These are phyloP conservation scores for Gossypium ekmanianum DNA, from an alignment of 345 rosid species.

Conservation along the genomic window DNA sequence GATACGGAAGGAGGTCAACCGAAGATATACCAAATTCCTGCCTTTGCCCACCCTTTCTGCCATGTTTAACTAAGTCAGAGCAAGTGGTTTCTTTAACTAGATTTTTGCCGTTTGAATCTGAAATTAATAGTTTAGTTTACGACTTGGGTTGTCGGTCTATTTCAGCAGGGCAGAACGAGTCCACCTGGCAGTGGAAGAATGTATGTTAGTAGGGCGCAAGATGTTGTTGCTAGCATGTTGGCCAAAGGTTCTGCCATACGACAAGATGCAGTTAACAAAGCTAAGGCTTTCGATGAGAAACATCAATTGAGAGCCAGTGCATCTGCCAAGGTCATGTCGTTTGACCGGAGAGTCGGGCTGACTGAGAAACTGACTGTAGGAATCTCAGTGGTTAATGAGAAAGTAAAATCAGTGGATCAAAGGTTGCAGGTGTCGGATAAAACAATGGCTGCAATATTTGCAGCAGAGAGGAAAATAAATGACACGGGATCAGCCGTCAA, in stretches of 20 bases:
- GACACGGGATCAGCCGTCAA: constrained; percentile 94
- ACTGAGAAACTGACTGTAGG: constrained; percentile 83
- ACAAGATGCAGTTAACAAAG: constrained; percentile 93
- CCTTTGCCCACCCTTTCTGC: not conserved
- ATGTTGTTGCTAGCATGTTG: constrained; percentile 67
- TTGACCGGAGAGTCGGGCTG: constrained; percentile 77
- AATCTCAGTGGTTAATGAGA: constrained; percentile 83
- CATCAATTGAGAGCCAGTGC: constrained; percentile 82
- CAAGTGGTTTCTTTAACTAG: not conserved
- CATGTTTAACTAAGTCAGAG: not conserved
- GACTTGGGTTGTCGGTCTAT: constrained; percentile 11
- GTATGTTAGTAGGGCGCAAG: constrained; percentile 82
- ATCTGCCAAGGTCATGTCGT: constrained; percentile 78
- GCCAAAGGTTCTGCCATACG: constrained; percentile 85
- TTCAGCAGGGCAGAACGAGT: constrained; percentile 44
- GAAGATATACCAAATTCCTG: not conserved
- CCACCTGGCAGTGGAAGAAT: constrained; percentile 53
- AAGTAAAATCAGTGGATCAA: constrained; percentile 92
- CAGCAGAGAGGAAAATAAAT: constrained; percentile 89
- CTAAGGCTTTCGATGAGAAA: constrained; percentile 88
- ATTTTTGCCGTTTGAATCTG: not conserved
- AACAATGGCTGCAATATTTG: constrained; percentile 96
- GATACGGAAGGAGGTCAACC: not conserved
- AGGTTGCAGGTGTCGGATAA: constrained; percentile 89
- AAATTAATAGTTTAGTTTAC: not conserved